Conservation (phyloP, 148 eudicot species). For the Agrostemma githago region DNA sequence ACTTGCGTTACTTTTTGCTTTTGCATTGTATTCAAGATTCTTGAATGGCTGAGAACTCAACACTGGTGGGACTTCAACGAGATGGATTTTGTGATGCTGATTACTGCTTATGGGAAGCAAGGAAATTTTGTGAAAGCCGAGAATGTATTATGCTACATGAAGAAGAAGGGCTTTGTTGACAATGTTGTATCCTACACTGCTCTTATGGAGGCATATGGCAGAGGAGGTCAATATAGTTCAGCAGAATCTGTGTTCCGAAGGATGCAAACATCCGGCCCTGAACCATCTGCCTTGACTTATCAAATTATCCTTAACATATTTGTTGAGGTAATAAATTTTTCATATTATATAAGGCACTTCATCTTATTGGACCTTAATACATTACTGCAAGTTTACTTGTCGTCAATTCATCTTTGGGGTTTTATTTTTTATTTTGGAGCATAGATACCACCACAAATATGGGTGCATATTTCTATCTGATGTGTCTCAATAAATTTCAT, state of each 20-base stretch:
- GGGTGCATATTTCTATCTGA: neutral
- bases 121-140: conserved; percentile 79
- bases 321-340: conserved; percentile 59
- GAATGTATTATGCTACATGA: conserved; percentile 63
- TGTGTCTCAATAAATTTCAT: neutral
- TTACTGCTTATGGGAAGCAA: conserved; percentile 85
- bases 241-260: conserved; percentile 84
- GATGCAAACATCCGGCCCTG: conserved; percentile 94
- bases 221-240: conserved; percentile 66
- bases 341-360: neutral
- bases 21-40: conserved; percentile 41
- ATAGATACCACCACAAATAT: neutral
- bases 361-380: neutral
- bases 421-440: neutral
- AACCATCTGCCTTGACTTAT: conserved; percentile 89
- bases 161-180: conserved; percentile 58
- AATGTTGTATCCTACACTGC: conserved; percentile 83
- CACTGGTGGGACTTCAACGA: conserved; percentile 92
- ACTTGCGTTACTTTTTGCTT: conserved; percentile 12
- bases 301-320: conserved; percentile 83
- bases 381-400: neutral
- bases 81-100: conserved; percentile 84
- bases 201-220: conserved; percentile 98
- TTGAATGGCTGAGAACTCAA: conserved; percentile 94
- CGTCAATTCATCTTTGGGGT: neutral